These are phyloP conservation scores for Kwoniella botswanensis DNA, from an alignment of 768 basidiomycete species.

Conservation along the genomic window DNA sequence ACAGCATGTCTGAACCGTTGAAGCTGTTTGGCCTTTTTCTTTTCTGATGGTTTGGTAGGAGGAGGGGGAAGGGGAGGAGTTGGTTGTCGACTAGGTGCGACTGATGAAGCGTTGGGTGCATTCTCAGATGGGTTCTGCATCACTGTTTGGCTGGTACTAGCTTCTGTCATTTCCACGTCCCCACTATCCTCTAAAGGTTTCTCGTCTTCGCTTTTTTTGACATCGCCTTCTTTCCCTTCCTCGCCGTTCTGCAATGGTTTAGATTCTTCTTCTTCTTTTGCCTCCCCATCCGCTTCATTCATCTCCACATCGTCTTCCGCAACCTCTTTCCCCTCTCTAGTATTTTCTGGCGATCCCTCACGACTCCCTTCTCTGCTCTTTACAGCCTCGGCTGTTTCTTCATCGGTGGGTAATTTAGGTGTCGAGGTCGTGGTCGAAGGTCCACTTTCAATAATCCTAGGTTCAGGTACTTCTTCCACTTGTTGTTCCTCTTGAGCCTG, in stretches of 20 bases:
- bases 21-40: conserved; percentile 30
- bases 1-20: conserved; percentile 40
- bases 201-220: not conserved
- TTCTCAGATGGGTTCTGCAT: conserved; percentile 11
- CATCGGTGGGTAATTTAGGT: conserved; percentile 18
- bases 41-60: not conserved
- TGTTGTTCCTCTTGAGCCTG: conserved; percentile 2
- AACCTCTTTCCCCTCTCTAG: not conserved
- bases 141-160: not conserved
- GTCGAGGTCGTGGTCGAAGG: conserved; percentile 20
- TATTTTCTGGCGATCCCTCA: conserved; percentile 24
- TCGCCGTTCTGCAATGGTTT: conserved; percentile 3
- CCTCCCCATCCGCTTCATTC: conserved; percentile 6
- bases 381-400: conserved; percentile 11
- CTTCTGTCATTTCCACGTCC: conserved; percentile 24
- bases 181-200: not conserved
- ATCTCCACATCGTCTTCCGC: conserved; percentile 25
- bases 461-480: conserved; percentile 12
- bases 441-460: conserved; percentile 15
- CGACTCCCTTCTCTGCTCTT: conserved; percentile 28
- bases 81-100: conserved; percentile 19
- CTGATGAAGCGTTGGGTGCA: conserved; percentile 14
- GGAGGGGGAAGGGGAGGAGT: conserved; percentile 23
- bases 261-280: not conserved
- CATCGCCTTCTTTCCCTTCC: conserved; percentile 1